Percentiles rank a stretch among this genome's conserved stretches.
Conservation (phyloP, 768 basidiomycete species). For the Tulasnella sp. region DNA sequence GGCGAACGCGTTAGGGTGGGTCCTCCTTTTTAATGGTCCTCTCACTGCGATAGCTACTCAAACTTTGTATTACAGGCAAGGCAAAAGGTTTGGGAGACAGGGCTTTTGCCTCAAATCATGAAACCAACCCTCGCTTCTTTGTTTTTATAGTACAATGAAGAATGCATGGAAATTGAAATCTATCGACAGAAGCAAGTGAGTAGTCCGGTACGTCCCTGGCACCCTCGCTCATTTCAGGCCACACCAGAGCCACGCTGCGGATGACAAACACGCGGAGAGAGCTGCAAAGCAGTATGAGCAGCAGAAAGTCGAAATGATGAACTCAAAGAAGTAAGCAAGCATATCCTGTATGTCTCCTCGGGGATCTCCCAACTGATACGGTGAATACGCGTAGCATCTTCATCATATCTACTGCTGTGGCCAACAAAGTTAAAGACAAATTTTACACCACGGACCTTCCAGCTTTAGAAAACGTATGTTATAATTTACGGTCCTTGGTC, state of each 20-base stretch:
- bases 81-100: slow-evolving; percentile 43
- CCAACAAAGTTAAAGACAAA: slow-evolving; percentile 56
- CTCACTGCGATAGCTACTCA: background rate
- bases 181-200: slow-evolving; percentile 68
- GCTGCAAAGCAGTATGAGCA: slow-evolving; percentile 63
- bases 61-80: slow-evolving; percentile 35
- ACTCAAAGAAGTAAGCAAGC: slow-evolving; percentile 57
- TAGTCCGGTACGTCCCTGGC: slow-evolving; percentile 16
- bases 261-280: slow-evolving; percentile 66
- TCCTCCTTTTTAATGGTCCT: background rate
- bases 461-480: slow-evolving; percentile 54
- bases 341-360: background rate
- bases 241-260: slow-evolving; percentile 46
- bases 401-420: slow-evolving; percentile 53
- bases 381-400: slow-evolving; percentile 40
- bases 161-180: slow-evolving; percentile 58
- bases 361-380: background rate
- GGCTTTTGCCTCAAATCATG: background rate
- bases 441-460: slow-evolving; percentile 64
- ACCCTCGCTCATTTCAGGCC: background rate
- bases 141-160: slow-evolving; percentile 54
- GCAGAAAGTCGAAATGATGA: slow-evolving; percentile 63
- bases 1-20: slow-evolving; percentile 58
- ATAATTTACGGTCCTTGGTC: slow-evolving; percentile 6
- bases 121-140: background rate